Conservation (phyloP, 2,329 filamentous ascomycete genomes). For the Sarocladiaceae sp. region DNA sequence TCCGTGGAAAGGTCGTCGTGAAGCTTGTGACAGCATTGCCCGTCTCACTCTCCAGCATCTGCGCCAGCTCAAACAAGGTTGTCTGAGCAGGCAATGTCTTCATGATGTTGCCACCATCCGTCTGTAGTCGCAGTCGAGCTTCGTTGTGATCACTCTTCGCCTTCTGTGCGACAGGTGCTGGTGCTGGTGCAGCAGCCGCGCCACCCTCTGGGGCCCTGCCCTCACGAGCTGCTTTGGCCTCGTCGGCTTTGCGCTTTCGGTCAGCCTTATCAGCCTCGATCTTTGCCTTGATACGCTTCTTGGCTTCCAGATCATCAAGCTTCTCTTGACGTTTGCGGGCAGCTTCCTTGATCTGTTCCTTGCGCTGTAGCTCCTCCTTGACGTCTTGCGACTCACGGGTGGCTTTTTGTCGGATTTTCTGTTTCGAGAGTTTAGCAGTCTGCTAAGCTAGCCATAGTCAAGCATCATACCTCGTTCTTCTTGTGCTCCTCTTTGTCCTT, state of each 20-base stretch:
- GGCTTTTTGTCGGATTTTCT: constrained; percentile 73
- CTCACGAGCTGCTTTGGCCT: constrained; percentile 80
- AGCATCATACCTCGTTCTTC: constrained; percentile 69
- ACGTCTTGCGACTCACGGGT: constrained; percentile 84
- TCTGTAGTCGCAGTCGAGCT: constrained; percentile 78
- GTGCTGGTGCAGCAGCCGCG: constrained; percentile 36
- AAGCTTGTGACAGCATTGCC: constrained; percentile 71
- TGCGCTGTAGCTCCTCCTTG: constrained; percentile 83
- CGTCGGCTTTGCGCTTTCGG: constrained; percentile 77
- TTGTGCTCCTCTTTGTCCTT: constrained; percentile 78
- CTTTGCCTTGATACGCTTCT: constrained; percentile 85
- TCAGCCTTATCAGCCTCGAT: constrained; percentile 91
- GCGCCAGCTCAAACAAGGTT: constrained; percentile 87
- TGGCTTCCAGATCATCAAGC: constrained; percentile 76
- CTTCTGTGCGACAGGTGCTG: constrained; percentile 46
- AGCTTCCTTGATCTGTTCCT: constrained; percentile 90
- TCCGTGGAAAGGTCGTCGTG: constrained; percentile 80
- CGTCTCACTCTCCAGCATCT: constrained; percentile 67
- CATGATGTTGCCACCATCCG: constrained; percentile 65
- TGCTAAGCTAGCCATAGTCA: background rate
- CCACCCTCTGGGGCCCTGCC: constrained; percentile 53
- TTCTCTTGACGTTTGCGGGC: constrained; percentile 86
- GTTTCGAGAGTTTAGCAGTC: constrained; percentile 11
- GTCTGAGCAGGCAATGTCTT: constrained; percentile 88
- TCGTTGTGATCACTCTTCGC: constrained; percentile 72